A percentile compares a stretch with the other conserved stretches of the same genome.
These are phyloP conservation scores for Oxyria digyna DNA, from an alignment of 148 eudicot species.

Conservation along the genomic window DNA sequence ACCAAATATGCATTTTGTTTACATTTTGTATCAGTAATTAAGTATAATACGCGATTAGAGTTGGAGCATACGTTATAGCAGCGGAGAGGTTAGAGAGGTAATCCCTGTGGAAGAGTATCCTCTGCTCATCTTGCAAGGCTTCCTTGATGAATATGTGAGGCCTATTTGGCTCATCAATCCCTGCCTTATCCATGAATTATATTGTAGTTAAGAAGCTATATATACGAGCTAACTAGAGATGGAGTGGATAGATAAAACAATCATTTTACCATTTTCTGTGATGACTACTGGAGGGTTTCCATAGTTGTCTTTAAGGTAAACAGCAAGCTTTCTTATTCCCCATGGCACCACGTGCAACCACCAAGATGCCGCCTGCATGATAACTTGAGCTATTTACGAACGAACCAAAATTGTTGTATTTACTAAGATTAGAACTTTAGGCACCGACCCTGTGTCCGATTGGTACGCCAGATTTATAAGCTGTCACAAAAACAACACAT, in stretches of 20 bases:
- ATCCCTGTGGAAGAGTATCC: conserved; percentile 71
- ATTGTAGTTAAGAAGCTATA: not conserved
- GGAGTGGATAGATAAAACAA: not conserved
- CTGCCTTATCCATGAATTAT: conserved; percentile 15
- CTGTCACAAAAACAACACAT: conserved; percentile 31
- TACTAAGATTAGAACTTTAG: too few relatives aligned
- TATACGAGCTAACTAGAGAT: too few relatives aligned
- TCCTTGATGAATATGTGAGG: conserved; percentile 28
- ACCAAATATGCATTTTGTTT: not conserved
- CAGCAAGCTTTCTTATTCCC: conserved; percentile 60
- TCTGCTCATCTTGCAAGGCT: conserved; percentile 67
- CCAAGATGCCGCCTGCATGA: conserved; percentile 61
- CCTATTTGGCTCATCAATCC: conserved; percentile 66
- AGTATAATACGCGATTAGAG: not conserved
- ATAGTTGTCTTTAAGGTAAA: conserved; percentile 54
- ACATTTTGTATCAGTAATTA: not conserved
- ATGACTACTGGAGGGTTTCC: conserved; percentile 60
- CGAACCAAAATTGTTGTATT: too few relatives aligned
- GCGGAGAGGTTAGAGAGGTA: conserved; percentile 92
- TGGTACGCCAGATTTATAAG: conserved; percentile 49
- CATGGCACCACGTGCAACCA: conserved; percentile 94
- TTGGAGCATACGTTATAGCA: conserved; percentile 47
- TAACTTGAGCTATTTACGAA: not conserved
- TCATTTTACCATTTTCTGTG: conserved; percentile 70
- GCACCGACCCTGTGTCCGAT: conserved; percentile 63